Percentiles rank a stretch among this genome's conserved stretches.
Conservation (phyloP, 352 stramenopile species). For the Peronospora farinosa region DNA sequence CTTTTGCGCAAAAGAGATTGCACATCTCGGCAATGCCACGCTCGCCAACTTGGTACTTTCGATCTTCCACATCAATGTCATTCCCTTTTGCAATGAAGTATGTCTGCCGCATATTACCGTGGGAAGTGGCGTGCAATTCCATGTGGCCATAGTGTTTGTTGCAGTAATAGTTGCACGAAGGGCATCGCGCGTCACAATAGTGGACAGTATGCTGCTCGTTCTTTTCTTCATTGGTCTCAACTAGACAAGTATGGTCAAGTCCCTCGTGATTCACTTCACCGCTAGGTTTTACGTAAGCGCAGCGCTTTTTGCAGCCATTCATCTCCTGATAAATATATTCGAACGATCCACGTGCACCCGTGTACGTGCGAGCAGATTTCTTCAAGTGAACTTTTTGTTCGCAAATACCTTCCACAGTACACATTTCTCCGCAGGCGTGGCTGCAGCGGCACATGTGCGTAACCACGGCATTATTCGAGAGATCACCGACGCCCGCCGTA, state of each 20-base stretch:
- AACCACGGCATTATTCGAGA: not conserved
- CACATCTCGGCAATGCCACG: conserved; percentile 38
- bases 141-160: conserved; percentile 44
- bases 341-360: conserved; percentile 38
- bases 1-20: conserved; percentile 35
- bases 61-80: conserved; percentile 42
- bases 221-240: conserved; percentile 4
- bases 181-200: conserved; percentile 48
- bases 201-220: conserved; percentile 26
- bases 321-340: conserved; percentile 63
- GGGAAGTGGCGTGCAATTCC: conserved; percentile 42
- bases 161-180: conserved; percentile 62
- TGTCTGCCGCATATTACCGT: conserved; percentile 67
- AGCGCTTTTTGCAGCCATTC: conserved; percentile 58
- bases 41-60: conserved; percentile 34
- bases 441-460: conserved; percentile 42
- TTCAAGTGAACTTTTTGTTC: conserved; percentile 55
- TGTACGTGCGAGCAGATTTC: conserved; percentile 42
- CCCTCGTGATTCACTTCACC: conserved; percentile 31
- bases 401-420: conserved; percentile 47
- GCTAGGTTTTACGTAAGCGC: conserved; percentile 25
- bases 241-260: conserved; percentile 34
- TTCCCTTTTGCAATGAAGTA: conserved; percentile 49
- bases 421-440: conserved; percentile 42
- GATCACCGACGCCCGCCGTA: not conserved